A percentile compares a stretch with the other conserved stretches of the same genome.
These are phyloP conservation scores for Alternaria hordeiaustralica DNA, from an alignment of 2,329 filamentous ascomycete species.

Conservation along the genomic window DNA sequence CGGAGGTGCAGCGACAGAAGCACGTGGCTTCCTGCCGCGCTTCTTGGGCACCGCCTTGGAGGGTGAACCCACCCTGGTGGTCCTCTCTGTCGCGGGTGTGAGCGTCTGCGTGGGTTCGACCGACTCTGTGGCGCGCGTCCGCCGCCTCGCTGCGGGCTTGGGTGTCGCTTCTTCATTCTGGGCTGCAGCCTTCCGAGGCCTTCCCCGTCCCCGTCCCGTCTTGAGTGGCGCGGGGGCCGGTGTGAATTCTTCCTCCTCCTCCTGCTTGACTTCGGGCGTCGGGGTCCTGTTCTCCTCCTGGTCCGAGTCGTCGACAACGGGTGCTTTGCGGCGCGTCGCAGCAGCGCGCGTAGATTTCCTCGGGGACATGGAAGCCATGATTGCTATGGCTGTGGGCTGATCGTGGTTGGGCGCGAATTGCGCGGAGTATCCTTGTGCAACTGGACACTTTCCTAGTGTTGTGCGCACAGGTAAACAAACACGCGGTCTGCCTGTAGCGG, in stretches of 20 bases:
- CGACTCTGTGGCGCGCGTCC: constrained; percentile 52
- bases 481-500: constrained; percentile 18
- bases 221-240: constrained; percentile 73
- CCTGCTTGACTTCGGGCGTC: constrained; percentile 59
- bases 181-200: constrained; percentile 52
- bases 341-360: constrained; percentile 66
- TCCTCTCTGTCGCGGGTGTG: constrained; percentile 62
- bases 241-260: constrained; percentile 82
- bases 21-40: constrained; percentile 57
- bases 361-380: constrained; percentile 51
- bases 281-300: constrained; percentile 75
- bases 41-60: constrained; percentile 61
- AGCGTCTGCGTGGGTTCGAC: constrained; percentile 68
- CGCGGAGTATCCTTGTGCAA: constrained; percentile 8
- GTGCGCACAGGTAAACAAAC: constrained; percentile 29
- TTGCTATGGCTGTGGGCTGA: constrained; percentile 25
- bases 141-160: constrained; percentile 54
- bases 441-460: constrained; percentile 17
- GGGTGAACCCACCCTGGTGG: constrained; percentile 41
- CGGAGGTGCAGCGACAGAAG: constrained; percentile 49
- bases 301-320: constrained; percentile 75
- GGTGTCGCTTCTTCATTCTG: constrained; percentile 53
- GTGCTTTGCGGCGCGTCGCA: constrained; percentile 68
- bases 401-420: constrained; percentile 12
- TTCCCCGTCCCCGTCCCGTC: constrained; percentile 62